A percentile compares a stretch with the other conserved stretches of the same genome.
These are phyloP conservation scores for Ambrosia trifida DNA, from an alignment of 129 eudicot species.

Conservation along the genomic window DNA sequence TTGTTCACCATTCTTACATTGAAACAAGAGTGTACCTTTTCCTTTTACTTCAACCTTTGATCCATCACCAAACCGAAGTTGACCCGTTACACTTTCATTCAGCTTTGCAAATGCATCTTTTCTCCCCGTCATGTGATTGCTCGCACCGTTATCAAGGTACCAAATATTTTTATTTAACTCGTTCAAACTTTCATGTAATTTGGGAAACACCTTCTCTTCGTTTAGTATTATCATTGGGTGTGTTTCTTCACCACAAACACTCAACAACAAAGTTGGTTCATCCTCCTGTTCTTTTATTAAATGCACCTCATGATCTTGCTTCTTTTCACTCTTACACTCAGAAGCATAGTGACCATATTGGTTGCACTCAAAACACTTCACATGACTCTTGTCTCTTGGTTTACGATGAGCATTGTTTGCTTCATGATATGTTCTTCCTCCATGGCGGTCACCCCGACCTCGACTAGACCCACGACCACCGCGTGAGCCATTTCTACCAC, in stretches of 20 bases:
- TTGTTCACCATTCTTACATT: too few species aligned
- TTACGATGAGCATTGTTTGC: too few species aligned
- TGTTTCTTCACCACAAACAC: background rate
- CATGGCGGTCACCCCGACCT: background rate
- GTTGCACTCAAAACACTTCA: background rate
- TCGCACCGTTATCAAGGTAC: too few species aligned
- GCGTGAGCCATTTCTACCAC: background rate
- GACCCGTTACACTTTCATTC: background rate
- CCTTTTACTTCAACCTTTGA: background rate
- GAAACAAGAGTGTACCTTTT: background rate
- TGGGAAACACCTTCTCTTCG: background rate
- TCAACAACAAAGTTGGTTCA: too few species aligned
- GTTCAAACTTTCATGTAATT: background rate
- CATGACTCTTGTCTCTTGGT: too few species aligned
- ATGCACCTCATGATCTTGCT: too few species aligned
- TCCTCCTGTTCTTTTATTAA: too few species aligned
- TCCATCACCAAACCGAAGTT: background rate
- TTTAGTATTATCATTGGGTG: background rate
- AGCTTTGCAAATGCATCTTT: background rate
- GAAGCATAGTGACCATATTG: background rate
- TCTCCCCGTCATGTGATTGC: background rate
- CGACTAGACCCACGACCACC: background rate
- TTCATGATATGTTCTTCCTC: too few species aligned
- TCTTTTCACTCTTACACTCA: too few species aligned
- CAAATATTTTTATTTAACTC: too few species aligned